Evolutionary conservation across 192 early-diverging fungal species (phyloP), one percentile per base, ranked within the genome.

Genomic region (Anaeromyces robustus): DNA sequence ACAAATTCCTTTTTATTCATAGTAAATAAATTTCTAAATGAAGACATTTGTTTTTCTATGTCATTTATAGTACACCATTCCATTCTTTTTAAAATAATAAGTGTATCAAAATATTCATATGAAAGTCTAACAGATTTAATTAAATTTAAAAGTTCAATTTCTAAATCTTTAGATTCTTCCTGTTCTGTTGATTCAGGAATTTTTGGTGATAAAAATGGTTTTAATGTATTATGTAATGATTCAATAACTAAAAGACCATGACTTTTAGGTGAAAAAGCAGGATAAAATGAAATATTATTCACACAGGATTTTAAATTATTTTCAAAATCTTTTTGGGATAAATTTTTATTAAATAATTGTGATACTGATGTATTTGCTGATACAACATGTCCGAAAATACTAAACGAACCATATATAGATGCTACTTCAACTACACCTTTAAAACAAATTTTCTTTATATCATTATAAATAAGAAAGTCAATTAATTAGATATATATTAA

Each of bases 11-110:
- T 78, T 7, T 80, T 79, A 26, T 88, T 85, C 22, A 78, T n/a
- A 4, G 82, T 79, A 43, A 93, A 87, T 4, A 92, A 81, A 30
- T 85, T 83, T 81, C 86, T 91, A 79, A 86, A 90, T 0, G 83
- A 30, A 17, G 89, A 84, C 12, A 88, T 68, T 26, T 84, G 78
- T 11, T 85, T 84, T 77, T 88, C 87, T 34, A 93, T 81, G 0
- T 84, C 85, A 5, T 82, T 29, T 78, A 90, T 84, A 28, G 88
- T 90, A 78, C 83, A 87, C 59, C 80, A 84, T 22, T 80, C 14
- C 28, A 90, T 80, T 43, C 29, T 22, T n/a, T 43, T 77, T 43
- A 77, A 32, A 11, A 79, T 26, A 26, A 79, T 22, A 6, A 79
- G n/a, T 28, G 78, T 32, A 41, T 79, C 26, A 68, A 68, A 68